These are phyloP conservation scores for Chloromonas sp. DNA, from an alignment of 163 green algal species.

Conservation along the genomic window DNA sequence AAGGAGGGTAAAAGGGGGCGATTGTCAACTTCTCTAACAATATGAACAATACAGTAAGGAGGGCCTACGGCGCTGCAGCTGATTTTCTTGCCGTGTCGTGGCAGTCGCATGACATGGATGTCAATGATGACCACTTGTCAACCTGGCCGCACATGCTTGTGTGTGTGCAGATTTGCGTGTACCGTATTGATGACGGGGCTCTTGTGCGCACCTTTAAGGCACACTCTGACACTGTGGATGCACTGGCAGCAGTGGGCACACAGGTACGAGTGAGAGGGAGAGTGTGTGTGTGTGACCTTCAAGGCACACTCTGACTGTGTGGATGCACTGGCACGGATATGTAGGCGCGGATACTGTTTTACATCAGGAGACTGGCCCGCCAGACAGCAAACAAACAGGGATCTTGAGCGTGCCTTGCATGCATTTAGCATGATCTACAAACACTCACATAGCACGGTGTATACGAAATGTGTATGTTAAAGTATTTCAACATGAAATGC, in stretches of 20 bases:
- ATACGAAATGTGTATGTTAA: no score
- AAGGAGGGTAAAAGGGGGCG: no score
- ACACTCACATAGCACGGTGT: no score
- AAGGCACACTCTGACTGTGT: not conserved
- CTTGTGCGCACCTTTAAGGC: constrained; percentile 15
- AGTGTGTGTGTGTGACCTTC: not conserved
- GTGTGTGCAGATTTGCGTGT: constrained; percentile 1
- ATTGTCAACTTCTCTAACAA: no score
- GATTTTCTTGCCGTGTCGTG: not conserved
- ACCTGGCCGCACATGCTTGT: not conserved
- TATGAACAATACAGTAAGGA: no score
- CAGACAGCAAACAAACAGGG: not conserved
- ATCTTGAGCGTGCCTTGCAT: not conserved
- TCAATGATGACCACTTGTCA: not conserved
- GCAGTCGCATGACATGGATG: not conserved
- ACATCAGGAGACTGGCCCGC: no score
- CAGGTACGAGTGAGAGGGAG: constrained; percentile 17
- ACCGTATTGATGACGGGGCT: constrained; percentile 10
- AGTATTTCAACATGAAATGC: no score
- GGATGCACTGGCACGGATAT: no score
- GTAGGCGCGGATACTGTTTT: no score
- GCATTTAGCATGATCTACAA: not conserved
- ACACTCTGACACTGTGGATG: constrained; percentile 37
- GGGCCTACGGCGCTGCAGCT: no score
- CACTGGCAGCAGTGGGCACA: constrained; percentile 26